Base-by-base conservation (phyloP, 768 basidiomycete genomes). In the Pulveroboletus sp. region DNA sequence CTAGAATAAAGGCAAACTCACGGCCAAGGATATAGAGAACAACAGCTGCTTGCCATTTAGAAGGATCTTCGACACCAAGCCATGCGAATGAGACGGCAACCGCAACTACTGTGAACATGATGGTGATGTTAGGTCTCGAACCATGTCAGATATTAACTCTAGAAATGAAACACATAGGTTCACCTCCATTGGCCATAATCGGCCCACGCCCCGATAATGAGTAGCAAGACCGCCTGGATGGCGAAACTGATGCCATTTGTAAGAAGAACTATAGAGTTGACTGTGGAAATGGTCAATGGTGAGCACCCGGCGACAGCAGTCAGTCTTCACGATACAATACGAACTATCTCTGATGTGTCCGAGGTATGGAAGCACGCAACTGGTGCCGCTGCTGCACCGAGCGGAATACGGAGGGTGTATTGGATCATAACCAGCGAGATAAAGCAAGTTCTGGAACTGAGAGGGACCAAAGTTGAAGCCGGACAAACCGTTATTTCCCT, bases 151-250 rank as follows among this genome's bases (percentile, higher is more conserved):
- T 40, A 20, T 25, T 43, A 16, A 25, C 35, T 14, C 23, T 4
- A 12, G 35, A 1, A 21, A 24, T 20, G 21, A 17, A 45, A 29
- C 23, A 24, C 17, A 25, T 24, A 11, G 12, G 41, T 43, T 36
- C 35, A 82, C 84, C 84, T 84, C 87, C 86, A 88, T 14, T 70
- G 68, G n/a, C 88, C 87, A 62, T 89, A 90, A 63, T 90, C 87
- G 1, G 87, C 86, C 83, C 87, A 89, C 4, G 85, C 84, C 5
- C 87, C 87, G 24, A 90, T 78, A 12, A 76, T 57, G 20, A 89
- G 65, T 34, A 90, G 68, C 14, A 89, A 58, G 14, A 75, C 77
- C 0, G 86, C 85, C 66, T 90, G 87, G 23, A 90, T 75, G 0
- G 85, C 85, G 58, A 89, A 89, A 51, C 83, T 84, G 37, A 90